Conservation (phyloP, 2,329 filamentous ascomycete species). For the Fusarium annulatum region DNA sequence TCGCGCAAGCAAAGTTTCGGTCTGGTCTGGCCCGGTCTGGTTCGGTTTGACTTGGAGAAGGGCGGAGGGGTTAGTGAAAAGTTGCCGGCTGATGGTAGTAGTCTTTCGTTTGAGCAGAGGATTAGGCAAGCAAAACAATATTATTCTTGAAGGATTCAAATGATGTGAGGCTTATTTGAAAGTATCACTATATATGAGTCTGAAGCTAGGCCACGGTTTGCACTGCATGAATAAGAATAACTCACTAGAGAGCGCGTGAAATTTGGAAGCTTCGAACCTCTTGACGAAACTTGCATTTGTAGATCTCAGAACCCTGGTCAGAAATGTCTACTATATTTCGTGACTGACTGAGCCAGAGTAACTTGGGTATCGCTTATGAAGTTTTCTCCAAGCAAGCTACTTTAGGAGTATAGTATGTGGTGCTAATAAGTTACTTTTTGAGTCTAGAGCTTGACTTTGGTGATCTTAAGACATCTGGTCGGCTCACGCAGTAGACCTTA, state of each 20-base stretch:
- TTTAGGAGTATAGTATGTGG: neutral
- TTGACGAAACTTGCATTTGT: neutral
- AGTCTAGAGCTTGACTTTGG: neutral
- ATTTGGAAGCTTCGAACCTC: neutral
- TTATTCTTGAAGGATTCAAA: neutral
- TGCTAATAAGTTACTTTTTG: neutral
- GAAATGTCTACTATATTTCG: neutral
- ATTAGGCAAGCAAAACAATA: neutral
- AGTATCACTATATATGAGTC: neutral
- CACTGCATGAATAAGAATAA: neutral
- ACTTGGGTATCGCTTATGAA: too few relatives aligned
- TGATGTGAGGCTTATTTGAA: neutral
- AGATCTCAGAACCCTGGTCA: neutral
- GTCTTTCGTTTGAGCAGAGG: neutral
- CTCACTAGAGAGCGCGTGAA: neutral
- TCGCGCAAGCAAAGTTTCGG: conserved; percentile 11
- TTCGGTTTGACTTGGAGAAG: conserved; percentile 31
- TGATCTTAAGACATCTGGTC: neutral
- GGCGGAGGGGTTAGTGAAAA: conserved; percentile 15
- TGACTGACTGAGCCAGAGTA: neutral
- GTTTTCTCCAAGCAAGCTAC: neutral
- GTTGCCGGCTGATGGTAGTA: conserved; percentile 11
- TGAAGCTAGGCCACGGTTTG: neutral
- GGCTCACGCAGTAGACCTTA: neutral
- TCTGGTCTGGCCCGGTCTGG: conserved; percentile 7